These are phyloP conservation scores for Beauveria bassiana DNA, from an alignment of 2,329 filamentous ascomycete genomes.

Conservation along the genomic window DNA sequence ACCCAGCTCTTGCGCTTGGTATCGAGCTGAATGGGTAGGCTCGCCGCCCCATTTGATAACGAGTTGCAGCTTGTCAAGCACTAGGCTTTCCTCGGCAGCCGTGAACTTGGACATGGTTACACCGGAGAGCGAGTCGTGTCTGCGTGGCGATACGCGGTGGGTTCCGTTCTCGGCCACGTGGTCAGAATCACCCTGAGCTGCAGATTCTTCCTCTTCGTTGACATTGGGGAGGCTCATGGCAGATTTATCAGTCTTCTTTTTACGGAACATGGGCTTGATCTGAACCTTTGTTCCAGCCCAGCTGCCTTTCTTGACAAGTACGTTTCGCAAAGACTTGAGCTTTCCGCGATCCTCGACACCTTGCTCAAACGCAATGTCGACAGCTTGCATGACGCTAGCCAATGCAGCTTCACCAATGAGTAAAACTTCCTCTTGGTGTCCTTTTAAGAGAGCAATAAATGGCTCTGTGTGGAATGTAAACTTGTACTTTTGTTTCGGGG, in stretches of 20 bases:
- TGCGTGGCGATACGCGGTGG: slow-evolving; percentile 37
- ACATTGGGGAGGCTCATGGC: slow-evolving; percentile 26
- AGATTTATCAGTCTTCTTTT: slow-evolving; percentile 62
- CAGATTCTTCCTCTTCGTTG: slow-evolving; percentile 22
- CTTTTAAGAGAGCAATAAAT: slow-evolving; percentile 89
- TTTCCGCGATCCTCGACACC: slow-evolving; percentile 81
- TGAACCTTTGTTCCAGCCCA: slow-evolving; percentile 98
- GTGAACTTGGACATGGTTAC: slow-evolving; percentile 91
- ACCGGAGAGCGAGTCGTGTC: slow-evolving; percentile 80
- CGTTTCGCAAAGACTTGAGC: slow-evolving; percentile 76
- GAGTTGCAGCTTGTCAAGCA: slow-evolving; percentile 91
- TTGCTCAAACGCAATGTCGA: slow-evolving; percentile 69
- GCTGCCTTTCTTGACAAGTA: slow-evolving; percentile 82
- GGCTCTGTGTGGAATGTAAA: slow-evolving; percentile 97
- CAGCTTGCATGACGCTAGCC: slow-evolving; percentile 80
- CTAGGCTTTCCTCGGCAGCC: slow-evolving; percentile 83
- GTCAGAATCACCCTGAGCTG: slow-evolving; percentile 18
- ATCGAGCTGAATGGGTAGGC: slow-evolving; percentile 92
- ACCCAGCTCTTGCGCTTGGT: slow-evolving; percentile 91
- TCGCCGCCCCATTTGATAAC: slow-evolving; percentile 99
- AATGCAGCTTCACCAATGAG: slow-evolving; percentile 87
- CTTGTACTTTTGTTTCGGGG: slow-evolving; percentile 98
- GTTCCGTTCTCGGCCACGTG: background rate
- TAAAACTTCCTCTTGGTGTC: slow-evolving; percentile 92
- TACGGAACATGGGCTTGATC: slow-evolving; percentile 98